These are phyloP conservation scores for Piper longum DNA, from an alignment of 164 flowering plant genomes.

Conservation along the genomic window DNA sequence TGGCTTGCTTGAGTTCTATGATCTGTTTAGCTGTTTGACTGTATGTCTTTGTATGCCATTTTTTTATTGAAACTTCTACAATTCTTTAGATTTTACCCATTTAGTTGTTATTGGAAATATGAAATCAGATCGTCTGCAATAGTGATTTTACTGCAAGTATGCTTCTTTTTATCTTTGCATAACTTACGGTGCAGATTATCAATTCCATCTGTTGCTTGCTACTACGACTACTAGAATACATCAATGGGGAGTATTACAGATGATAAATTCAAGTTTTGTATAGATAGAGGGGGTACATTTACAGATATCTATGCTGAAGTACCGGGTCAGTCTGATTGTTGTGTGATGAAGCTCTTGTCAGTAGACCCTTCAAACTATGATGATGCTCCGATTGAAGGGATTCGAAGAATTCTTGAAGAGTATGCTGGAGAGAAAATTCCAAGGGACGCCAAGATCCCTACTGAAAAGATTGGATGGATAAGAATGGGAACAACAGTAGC, in stretches of 20 bases:
- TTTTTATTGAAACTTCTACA: no score
- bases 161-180: no score
- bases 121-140: no score
- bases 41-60: no score
- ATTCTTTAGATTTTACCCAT: no score
- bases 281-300: slow-evolving; percentile 96
- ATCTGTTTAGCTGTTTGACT: no score
- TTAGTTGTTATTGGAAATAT: no score
- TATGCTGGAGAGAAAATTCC: slow-evolving; percentile 66
- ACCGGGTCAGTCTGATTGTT: slow-evolving; percentile 54
- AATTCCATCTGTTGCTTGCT: neutral
- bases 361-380: slow-evolving; percentile 93
- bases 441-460: slow-evolving; percentile 58
- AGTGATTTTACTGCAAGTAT: no score
- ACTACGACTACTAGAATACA: neutral
- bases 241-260: slow-evolving; percentile 31
- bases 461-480: slow-evolving; percentile 87
- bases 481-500: slow-evolving; percentile 99
- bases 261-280: slow-evolving; percentile 52
- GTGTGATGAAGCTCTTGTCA: slow-evolving; percentile 76
- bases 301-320: slow-evolving; percentile 98
- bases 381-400: slow-evolving; percentile 96
- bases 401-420: slow-evolving; percentile 77
- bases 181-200: neutral
- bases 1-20: no score